A percentile compares a stretch with the other conserved stretches of the same genome.
phyloP scores from a whole-genome alignment of 345 rosid genomes.

The Pseudoturritis turrita region DNA sequence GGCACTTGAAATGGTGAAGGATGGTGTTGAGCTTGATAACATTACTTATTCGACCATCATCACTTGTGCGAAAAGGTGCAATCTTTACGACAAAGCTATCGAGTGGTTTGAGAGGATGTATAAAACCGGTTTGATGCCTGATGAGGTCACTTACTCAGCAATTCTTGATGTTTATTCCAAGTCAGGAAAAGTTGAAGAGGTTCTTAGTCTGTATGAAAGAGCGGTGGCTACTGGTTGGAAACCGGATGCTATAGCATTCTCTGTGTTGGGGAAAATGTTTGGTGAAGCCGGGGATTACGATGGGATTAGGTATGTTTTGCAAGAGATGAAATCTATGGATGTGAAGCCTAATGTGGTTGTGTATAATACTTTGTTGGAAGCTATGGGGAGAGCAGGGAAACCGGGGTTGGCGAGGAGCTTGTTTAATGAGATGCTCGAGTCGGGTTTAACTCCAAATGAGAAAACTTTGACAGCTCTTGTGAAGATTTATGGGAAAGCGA shows the following conservation, averaged over 20 bases:
- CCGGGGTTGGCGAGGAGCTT: constrained; percentile 86
- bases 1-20: constrained; percentile 77
- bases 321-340: constrained; percentile 72
- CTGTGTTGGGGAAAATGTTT: constrained; percentile 84
- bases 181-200: constrained; percentile 81
- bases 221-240: constrained; percentile 91
- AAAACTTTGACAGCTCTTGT: constrained; percentile 72
- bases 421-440: constrained; percentile 72
- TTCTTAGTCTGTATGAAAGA: constrained; percentile 83
- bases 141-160: constrained; percentile 87
- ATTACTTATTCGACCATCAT: constrained; percentile 94
- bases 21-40: constrained; percentile 76
- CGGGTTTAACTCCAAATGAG: constrained; percentile 69
- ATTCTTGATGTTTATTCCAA: constrained; percentile 80
- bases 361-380: constrained; percentile 80
- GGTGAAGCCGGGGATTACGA: constrained; percentile 90
- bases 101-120: constrained; percentile 96
- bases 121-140: constrained; percentile 90
- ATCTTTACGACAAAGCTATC: constrained; percentile 66
- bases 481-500: constrained; percentile 86
- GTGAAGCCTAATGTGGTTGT: constrained; percentile 83
- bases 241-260: constrained; percentile 73
- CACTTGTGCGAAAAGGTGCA: constrained; percentile 78
- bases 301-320: constrained; percentile 86
- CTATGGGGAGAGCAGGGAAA: constrained; percentile 82